phyloP scores from a whole-genome alignment of 2,329 filamentous ascomycete genomes.

The Myriosclerotinia duriaeana region DNA sequence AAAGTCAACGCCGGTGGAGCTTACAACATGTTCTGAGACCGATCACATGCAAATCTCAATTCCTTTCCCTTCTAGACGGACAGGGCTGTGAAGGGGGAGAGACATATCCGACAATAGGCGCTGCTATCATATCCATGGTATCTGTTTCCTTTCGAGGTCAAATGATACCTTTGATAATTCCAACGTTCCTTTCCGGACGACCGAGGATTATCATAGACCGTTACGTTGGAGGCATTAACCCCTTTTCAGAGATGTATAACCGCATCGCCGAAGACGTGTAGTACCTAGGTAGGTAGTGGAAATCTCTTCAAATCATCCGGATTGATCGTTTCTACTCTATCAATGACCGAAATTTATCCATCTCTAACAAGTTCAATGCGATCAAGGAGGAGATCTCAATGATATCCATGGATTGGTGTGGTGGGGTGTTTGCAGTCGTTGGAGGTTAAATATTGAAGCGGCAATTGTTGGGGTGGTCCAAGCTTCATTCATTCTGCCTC shows the following conservation, averaged over 20 bases:
- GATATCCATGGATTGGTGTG: no score
- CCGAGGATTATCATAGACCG: constrained; percentile 10
- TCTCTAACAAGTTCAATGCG: neutral
- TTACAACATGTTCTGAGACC: neutral
- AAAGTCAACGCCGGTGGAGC: neutral
- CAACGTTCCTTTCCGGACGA: constrained; percentile 11
- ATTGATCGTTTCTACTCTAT: no score
- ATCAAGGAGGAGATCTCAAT: neutral
- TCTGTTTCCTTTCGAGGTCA: constrained; percentile 10
- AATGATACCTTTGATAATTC: constrained; percentile 14
- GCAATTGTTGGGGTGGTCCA: constrained; percentile 1
- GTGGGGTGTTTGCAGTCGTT: neutral
- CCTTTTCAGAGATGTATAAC: neutral
- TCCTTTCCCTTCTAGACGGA: neutral
- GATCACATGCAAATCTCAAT: constrained; percentile 12
- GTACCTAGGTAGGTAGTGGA: neutral
- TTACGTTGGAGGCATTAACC: neutral
- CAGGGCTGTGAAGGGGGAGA: neutral
- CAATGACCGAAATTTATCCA: neutral
- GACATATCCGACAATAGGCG: constrained; percentile 3
- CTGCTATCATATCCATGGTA: neutral
- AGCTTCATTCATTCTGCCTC: neutral
- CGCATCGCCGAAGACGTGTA: neutral
- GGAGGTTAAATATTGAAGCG: neutral
- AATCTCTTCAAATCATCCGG: neutral